Conservation (phyloP, 495 filamentous ascomycete genomes). For the Pyrenula massariospora region DNA sequence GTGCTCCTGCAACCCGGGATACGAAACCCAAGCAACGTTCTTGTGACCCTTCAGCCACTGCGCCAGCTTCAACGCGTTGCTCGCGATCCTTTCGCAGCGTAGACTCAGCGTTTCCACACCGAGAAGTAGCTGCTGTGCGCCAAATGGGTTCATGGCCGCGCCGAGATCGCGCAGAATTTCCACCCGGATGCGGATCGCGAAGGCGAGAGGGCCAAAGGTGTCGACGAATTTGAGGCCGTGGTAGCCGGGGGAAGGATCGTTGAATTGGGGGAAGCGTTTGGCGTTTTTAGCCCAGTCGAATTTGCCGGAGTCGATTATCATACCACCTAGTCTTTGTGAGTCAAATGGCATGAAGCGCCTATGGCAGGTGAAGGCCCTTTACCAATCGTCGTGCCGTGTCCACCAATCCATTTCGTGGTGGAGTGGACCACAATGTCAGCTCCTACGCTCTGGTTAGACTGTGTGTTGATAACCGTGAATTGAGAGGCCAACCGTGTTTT, state of each 20-base stretch:
- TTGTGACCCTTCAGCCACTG: conserved; percentile 74
- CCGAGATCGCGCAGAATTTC: conserved; percentile 88
- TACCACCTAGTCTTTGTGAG: conserved; percentile 38
- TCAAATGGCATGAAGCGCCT: background rate
- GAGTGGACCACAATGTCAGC: conserved; percentile 93
- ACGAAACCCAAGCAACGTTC: conserved; percentile 87
- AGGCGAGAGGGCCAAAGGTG: conserved; percentile 78
- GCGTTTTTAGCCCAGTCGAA: conserved; percentile 93
- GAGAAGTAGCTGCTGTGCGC: conserved; percentile 83
- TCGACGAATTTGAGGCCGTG: conserved; percentile 98
- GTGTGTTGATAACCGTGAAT: conserved; percentile 6
- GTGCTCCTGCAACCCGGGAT: conserved; percentile 80
- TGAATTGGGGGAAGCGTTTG: conserved; percentile 85
- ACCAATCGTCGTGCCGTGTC: conserved; percentile 84
- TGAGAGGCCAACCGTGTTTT: conserved; percentile 49
- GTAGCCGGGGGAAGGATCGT: conserved; percentile 85
- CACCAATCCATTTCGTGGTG: conserved; percentile 98
- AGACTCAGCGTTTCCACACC: conserved; percentile 86
- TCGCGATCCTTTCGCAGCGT: conserved; percentile 75
- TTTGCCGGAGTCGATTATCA: conserved; percentile 84
- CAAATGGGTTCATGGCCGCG: conserved; percentile 79
- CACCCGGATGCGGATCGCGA: conserved; percentile 69
- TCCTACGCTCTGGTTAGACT: background rate
- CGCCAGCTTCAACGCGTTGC: conserved; percentile 73
- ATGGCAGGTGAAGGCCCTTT: background rate